phyloP scores from a whole-genome alignment of 805 yeast genomes.

The Yamadazyma insecticola region DNA sequence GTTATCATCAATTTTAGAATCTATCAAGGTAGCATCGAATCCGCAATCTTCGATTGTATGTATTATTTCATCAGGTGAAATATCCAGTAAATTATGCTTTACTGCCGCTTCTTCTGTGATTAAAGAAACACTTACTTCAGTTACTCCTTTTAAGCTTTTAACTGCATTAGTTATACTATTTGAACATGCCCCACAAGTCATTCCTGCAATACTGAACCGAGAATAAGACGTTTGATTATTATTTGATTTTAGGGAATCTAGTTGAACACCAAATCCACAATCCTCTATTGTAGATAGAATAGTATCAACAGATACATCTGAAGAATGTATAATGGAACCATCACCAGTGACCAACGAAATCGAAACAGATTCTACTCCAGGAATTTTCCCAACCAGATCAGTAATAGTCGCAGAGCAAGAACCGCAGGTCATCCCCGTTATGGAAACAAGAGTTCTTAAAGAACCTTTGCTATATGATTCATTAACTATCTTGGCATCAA shows the following conservation, averaged over 20 bases:
- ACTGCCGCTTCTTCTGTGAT: conserved; percentile 71
- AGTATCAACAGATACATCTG: conserved; percentile 13
- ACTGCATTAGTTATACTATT: conserved; percentile 59
- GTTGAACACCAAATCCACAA: conserved; percentile 58
- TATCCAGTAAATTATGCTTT: conserved; percentile 32
- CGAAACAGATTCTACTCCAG: conserved; percentile 22
- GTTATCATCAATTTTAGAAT: conserved; percentile 2
- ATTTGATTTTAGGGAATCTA: background rate
- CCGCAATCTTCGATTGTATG: conserved; percentile 62
- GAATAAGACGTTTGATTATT: conserved; percentile 3
- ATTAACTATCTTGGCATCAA: conserved; percentile 33
- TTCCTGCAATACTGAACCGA: conserved; percentile 50
- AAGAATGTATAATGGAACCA: conserved; percentile 25
- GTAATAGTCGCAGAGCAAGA: conserved; percentile 40
- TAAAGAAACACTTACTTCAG: conserved; percentile 58
- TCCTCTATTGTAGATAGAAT: conserved; percentile 18
- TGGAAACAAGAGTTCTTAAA: conserved; percentile 16
- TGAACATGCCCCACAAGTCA: conserved; percentile 91
- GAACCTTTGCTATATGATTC: background rate
- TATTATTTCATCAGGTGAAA: conserved; percentile 33
- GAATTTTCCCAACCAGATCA: conserved; percentile 19
- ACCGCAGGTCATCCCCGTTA: conserved; percentile 43
- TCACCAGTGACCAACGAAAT: conserved; percentile 36
- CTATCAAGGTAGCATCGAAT: conserved; percentile 21
- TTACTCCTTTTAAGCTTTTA: conserved; percentile 46